Evolutionary conservation across 2,329 filamentous ascomycete species (phyloP).

Genomic region (Ilyonectria mors-panacis): DNA sequence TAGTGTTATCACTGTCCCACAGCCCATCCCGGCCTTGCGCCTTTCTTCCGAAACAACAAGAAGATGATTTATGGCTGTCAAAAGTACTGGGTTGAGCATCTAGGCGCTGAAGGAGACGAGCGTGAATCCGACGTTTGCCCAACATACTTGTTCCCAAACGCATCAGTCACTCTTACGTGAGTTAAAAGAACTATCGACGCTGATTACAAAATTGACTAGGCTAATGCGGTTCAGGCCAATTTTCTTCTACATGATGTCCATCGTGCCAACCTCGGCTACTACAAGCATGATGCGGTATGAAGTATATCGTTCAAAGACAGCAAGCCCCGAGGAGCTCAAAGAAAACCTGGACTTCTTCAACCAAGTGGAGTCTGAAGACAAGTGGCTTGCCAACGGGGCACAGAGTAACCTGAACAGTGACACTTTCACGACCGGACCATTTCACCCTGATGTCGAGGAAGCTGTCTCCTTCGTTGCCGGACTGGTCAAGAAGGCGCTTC

Average conservation of each 20-base stretch:
- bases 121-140: constrained; percentile 56
- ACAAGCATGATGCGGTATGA: constrained; percentile 72
- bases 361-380: constrained; percentile 75
- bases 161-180: constrained; percentile 64
- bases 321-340: constrained; percentile 69
- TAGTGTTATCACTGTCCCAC: constrained; percentile 74
- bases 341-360: constrained; percentile 71
- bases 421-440: constrained; percentile 72
- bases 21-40: constrained; percentile 69
- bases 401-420: constrained; percentile 73
- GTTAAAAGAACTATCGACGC: constrained; percentile 35
- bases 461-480: constrained; percentile 40
- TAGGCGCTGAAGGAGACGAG: constrained; percentile 60
- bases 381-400: constrained; percentile 69
- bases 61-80: constrained; percentile 61
- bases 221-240: constrained; percentile 57
- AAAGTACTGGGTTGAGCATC: constrained; percentile 65
- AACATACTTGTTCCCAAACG: constrained; percentile 65
- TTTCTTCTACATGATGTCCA: constrained; percentile 74
- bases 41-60: constrained; percentile 50
- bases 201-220: background rate
- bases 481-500: constrained; percentile 20
- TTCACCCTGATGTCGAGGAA: constrained; percentile 73
- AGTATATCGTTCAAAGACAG: constrained; percentile 72
- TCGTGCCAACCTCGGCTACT: constrained; percentile 67